Percentiles rank a stretch among this genome's conserved stretches.
Evolutionary conservation across 1,284 basidiomycete species (phyloP).

Genomic region (Boletus smithii): DNA sequence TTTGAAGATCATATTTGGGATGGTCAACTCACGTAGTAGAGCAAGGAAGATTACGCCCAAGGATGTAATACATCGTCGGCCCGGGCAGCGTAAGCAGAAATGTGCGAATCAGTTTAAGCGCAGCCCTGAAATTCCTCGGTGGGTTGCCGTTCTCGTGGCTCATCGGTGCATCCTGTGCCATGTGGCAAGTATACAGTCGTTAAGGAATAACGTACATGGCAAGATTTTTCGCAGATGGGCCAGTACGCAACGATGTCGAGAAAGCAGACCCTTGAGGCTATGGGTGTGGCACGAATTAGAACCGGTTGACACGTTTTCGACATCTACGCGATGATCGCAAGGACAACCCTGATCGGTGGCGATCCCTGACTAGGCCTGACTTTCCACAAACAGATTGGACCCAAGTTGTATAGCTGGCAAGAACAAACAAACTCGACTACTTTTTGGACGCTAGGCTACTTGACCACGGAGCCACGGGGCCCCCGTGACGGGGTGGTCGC

Average conservation of each 20-base stretch:
- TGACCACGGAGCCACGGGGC: conserved; percentile 21
- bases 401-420: background rate
- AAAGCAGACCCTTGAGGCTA: conserved; percentile 15
- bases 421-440: conserved; percentile 12
- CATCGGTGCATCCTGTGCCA: conserved; percentile 6
- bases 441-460: background rate
- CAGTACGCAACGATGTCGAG: conserved; percentile 16
- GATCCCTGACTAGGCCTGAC: too few relatives aligned
- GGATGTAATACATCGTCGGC: conserved; percentile 6
- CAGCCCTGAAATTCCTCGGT: background rate
- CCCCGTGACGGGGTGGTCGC: conserved; percentile 10
- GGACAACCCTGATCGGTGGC: conserved; percentile 27
- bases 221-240: background rate
- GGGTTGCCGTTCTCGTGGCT: background rate
- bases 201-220: background rate
- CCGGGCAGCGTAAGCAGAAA: background rate
- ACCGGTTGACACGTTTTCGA: conserved; percentile 34
- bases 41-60: conserved; percentile 7
- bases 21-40: conserved; percentile 40
- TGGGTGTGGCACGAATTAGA: background rate
- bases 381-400: conserved; percentile 7
- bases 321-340: conserved; percentile 20
- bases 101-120: background rate
- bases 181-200: conserved; percentile 1
- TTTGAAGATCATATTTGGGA: conserved; percentile 70